Percentiles rank a stretch among this genome's conserved stretches.
phyloP scores from a whole-genome alignment of 257 asterid genomes.

The Solanum microdontum region DNA sequence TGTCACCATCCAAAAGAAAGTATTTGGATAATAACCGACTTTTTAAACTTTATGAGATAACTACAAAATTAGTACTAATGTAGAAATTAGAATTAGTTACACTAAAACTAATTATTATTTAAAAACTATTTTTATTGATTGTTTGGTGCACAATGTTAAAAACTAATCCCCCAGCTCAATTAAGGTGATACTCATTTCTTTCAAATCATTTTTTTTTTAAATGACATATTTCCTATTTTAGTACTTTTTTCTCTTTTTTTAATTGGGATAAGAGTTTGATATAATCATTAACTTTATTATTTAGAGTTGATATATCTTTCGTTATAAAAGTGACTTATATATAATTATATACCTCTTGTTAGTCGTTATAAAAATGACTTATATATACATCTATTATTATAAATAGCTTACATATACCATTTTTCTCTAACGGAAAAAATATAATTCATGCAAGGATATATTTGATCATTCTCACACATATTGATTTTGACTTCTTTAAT shows the following conservation, averaged over 20 bases:
- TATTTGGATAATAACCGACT: background rate
- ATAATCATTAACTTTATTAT: too few relatives aligned
- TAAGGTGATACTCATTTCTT: background rate
- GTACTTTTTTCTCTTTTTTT: too few relatives aligned
- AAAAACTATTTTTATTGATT: background rate
- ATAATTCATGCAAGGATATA: too few relatives aligned
- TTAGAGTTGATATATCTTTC: rapidly evolving
- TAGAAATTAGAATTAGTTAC: background rate
- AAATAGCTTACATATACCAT: background rate
- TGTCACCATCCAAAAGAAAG: background rate
- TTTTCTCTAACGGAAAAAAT: background rate
- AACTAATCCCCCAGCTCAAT: background rate
- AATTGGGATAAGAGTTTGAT: background rate
- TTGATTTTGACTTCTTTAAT: background rate
- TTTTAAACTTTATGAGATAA: background rate
- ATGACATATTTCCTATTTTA: too few relatives aligned
- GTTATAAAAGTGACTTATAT: too few relatives aligned
- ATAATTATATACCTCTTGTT: too few relatives aligned
- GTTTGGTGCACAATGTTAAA: background rate
- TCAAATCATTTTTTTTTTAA: too few relatives aligned
- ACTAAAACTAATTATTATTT: too few relatives aligned
- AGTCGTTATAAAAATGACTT: background rate
- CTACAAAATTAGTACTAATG: background rate
- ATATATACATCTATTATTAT: too few relatives aligned
- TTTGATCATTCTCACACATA: background rate